Base-by-base conservation (phyloP, 495 filamentous ascomycete species). In the Amniculicola lignicola region DNA sequence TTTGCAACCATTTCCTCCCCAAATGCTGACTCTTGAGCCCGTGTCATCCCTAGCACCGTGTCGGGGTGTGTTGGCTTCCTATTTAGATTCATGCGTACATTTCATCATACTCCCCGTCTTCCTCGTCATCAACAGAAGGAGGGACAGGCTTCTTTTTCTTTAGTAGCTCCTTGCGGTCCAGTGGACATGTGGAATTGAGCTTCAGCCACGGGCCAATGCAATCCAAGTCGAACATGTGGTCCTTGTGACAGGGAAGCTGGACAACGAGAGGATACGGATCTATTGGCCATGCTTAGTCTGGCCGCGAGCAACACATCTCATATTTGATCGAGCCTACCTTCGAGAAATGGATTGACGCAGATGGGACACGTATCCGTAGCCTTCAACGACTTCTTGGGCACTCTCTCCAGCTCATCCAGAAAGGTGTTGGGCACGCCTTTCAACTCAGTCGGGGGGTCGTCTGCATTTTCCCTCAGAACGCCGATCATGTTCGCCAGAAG, bases 161-260 rank as follows among this genome's bases (percentile, higher is more conserved):
- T 59, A 85, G 76, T 60, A 97, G 72, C 62, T 90, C 83, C 66
- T 82, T 80, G 39, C 92, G 77, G 67, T 95, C 92, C 59, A 96
- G 72, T 19, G 92, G 92, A 74, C 92, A 98, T 2, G 85, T 95
- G 10, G 87, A 84, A 69, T 95, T 87, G 55, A 93, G 77, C 64
- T 85, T 79, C 66, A 98, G 67, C 93, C 93, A 98, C 1, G 93
- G 92, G 40, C 79, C 77, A n/a, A 98, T 87, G 67, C 93, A 98
- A 69, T 97, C 91, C 12, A 96, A 71, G 69, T 98, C 93, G 72
- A 95, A 96, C 22, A 82, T 67, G 68, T 98, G 93, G 18, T 77
- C 81, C 10, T 77, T 77, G 62, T 91, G 83, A 65, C 93, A 98
- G 19, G 90, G 89, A 49, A 98, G 75, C 59, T 83, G 80, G 25